These are phyloP conservation scores for Saccharomycopsis lassenensis DNA, from an alignment of 805 yeast species.

Conservation along the genomic window DNA sequence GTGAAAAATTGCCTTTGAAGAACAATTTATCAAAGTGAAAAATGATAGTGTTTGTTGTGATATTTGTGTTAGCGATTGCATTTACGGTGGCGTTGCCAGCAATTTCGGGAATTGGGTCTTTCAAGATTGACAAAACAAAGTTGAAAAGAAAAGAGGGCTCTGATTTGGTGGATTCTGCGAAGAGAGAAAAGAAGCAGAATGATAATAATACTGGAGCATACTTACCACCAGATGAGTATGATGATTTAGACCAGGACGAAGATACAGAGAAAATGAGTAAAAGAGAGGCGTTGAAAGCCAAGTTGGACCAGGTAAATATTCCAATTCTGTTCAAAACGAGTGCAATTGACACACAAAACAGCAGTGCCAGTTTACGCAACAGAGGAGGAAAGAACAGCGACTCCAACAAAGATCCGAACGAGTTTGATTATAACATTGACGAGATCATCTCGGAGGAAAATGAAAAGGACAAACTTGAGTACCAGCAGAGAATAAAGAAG, in stretches of 20 bases:
- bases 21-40: no score
- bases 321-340: conserved; percentile 15
- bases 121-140: conserved; percentile 12
- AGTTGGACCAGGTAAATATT: conserved; percentile 9
- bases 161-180: neutral
- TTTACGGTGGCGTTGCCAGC: conserved; percentile 15
- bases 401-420: conserved; percentile 29
- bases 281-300: conserved; percentile 8
- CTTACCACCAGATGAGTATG: conserved; percentile 17
- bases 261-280: neutral
- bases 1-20: no score
- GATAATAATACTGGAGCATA: conserved; percentile 4
- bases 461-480: conserved; percentile 23
- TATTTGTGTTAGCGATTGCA: no score
- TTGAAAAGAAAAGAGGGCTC: conserved; percentile 2
- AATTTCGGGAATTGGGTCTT: conserved; percentile 15
- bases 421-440: conserved; percentile 37
- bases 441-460: conserved; percentile 32
- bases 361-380: conserved; percentile 8
- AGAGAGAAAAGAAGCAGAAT: neutral
- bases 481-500: conserved; percentile 17
- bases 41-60: no score
- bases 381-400: conserved; percentile 4
- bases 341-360: conserved; percentile 5
- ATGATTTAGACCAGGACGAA: conserved; percentile 7